A percentile compares a stretch with the other conserved stretches of the same genome.
Conservation (phyloP, 75 land plant genomes). For the Pinus taeda region DNA sequence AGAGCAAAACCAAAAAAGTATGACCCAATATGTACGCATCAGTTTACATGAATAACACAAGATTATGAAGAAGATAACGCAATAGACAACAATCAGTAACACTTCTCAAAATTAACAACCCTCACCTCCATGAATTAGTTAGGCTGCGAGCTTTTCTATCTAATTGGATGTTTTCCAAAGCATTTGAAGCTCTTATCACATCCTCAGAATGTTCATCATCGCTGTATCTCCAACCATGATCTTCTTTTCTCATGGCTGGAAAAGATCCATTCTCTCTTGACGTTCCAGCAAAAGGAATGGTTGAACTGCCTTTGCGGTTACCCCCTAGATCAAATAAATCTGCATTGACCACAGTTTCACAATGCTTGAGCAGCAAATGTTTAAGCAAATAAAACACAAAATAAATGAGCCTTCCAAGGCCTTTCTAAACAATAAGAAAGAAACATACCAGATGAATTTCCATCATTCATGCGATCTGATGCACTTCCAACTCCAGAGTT, state of each 20-base stretch:
- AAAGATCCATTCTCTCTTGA: conserved; percentile 15
- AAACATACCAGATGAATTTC: conserved; percentile 5
- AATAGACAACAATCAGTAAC: too few relatives aligned
- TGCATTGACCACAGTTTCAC: background rate
- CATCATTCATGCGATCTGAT: conserved; percentile 4
- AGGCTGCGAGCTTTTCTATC: conserved; percentile 70
- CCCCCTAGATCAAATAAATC: conserved; percentile 6
- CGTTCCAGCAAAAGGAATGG: conserved; percentile 9
- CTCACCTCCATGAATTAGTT: conserved; percentile 73
- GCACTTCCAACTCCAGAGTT: conserved; percentile 9
- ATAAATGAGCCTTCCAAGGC: background rate
- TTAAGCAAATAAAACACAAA: background rate
- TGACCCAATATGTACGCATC: too few relatives aligned
- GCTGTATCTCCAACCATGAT: conserved; percentile 66
- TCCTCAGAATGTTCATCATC: conserved; percentile 61
- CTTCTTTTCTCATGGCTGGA: conserved; percentile 46
- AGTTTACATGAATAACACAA: too few relatives aligned
- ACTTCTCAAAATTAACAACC: background rate
- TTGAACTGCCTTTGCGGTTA: conserved; percentile 3
- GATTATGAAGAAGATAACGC: too few relatives aligned
- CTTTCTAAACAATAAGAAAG: background rate
- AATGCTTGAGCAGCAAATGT: background rate
- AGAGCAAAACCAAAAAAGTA: too few relatives aligned
- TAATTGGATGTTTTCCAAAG: conserved; percentile 69
- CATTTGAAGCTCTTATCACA: conserved; percentile 58